Conservation (phyloP, 805 yeast genomes). For the Candida andamanensis region DNA sequence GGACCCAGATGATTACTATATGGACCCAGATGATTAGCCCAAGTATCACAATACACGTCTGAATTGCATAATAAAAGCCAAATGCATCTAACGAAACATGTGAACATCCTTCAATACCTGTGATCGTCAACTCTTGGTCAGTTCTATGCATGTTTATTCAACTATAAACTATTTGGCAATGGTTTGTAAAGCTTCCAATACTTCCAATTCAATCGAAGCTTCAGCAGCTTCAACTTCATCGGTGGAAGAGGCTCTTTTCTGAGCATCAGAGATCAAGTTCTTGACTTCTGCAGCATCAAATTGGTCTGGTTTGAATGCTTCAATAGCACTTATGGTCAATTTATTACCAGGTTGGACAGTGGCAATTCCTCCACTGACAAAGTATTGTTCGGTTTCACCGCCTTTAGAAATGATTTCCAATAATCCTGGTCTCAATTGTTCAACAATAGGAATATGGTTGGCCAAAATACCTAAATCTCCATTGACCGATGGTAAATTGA, state of each 20-base stretch:
- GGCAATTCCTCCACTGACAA: conserved; percentile 95
- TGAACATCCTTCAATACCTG: too few species aligned
- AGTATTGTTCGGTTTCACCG: conserved; percentile 69
- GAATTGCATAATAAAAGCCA: too few species aligned
- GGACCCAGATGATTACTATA: too few species aligned
- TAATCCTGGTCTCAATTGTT: conserved; percentile 93
- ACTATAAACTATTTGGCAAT: conserved; percentile 52
- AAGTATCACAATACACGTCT: too few species aligned
- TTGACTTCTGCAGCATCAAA: conserved; percentile 78
- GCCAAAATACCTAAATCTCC: conserved; percentile 98
- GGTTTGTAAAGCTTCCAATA: conserved; percentile 86
- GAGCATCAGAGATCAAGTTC: conserved; percentile 84
- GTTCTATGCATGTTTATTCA: too few species aligned
- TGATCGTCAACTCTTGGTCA: too few species aligned
- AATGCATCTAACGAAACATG: too few species aligned
- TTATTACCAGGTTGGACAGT: conserved; percentile 92
- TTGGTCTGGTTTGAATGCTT: conserved; percentile 88
- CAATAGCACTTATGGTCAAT: conserved; percentile 86
- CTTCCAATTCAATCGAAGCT: conserved; percentile 94
- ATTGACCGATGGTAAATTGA: conserved; percentile 90
- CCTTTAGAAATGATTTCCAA: conserved; percentile 83
- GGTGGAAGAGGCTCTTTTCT: conserved; percentile 77
- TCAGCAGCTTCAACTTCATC: conserved; percentile 90
- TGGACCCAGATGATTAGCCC: too few species aligned
- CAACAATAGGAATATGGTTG: conserved; percentile 95